Evolutionary conservation across 495 filamentous ascomycete genomes (phyloP).

Genomic region (Penicillium parvum): DNA sequence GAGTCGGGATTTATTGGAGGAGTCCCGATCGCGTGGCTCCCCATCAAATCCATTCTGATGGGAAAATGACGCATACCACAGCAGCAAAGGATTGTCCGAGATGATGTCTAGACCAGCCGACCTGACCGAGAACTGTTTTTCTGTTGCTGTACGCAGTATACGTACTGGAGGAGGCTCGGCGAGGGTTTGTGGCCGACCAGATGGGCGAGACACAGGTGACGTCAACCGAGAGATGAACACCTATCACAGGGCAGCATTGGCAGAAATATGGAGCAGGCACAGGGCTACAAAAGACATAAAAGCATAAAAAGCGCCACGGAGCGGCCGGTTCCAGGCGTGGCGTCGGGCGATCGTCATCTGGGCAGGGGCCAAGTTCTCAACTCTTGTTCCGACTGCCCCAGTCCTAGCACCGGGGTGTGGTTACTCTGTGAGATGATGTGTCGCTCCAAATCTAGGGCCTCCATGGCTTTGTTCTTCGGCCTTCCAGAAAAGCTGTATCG

Average conservation of each 20-base stretch:
- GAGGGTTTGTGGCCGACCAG: not conserved
- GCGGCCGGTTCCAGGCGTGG: slow-evolving; percentile 22
- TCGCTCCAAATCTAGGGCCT: not conserved
- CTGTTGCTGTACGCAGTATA: too few relatives aligned
- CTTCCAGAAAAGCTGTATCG: slow-evolving; percentile 17
- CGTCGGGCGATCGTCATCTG: slow-evolving; percentile 20
- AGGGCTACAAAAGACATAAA: too few relatives aligned
- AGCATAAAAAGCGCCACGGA: slow-evolving; percentile 7
- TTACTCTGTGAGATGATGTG: slow-evolving; percentile 9
- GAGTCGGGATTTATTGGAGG: slow-evolving; percentile 6
- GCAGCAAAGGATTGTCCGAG: not conserved
- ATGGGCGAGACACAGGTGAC: slow-evolving; percentile 1
- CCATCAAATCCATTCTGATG: slow-evolving; percentile 9
- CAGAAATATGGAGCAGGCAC: slow-evolving; percentile 9
- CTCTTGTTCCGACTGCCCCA: slow-evolving; percentile 20
- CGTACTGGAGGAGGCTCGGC: too few relatives aligned
- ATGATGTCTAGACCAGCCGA: too few relatives aligned
- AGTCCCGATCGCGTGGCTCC: slow-evolving; percentile 19
- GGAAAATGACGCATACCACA: slow-evolving; percentile 4
- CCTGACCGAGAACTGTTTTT: too few relatives aligned
- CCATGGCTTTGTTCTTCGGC: not conserved
- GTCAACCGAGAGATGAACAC: slow-evolving; percentile 1
- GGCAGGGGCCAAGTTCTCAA: slow-evolving; percentile 13
- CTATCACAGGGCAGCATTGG: not conserved
- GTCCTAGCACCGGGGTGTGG: slow-evolving; percentile 9